Evolutionary conservation across 805 yeast species (phyloP), one percentile per base, ranked within the genome.

Genomic region (Scheffersomyces lignosus): DNA sequence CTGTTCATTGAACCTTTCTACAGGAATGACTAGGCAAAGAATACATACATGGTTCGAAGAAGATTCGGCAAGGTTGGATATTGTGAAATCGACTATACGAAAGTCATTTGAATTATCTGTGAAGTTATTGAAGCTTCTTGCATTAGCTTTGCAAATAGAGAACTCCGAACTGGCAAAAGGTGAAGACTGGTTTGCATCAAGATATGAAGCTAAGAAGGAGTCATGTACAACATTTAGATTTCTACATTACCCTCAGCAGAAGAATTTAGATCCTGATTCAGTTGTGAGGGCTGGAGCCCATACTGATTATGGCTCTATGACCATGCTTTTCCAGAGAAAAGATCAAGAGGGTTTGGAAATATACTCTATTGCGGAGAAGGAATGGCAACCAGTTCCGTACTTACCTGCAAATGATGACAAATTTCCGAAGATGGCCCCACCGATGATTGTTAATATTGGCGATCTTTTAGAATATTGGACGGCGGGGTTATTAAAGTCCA

Each of bases 391-490:
- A 2, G 90, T 85, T 8, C 89, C 89, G 3, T 83, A 65, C 47
- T 75, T 82, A 5, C 54, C 51, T 2, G 44, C 53, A 12, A 41
- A 47, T 30, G 20, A 29, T 3, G 52, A 62, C 1, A 58, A 57
- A 38, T 50, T 37, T 27, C 47, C 54, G 1, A 54, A 49, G 5
- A 39, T 43, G 42, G 70, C 71, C 0, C 83, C 95, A 3, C 95
- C 95, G 3, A 66, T 86, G 14, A 78, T 86, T 22, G 87, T 87
- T 18, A 86, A 86, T 53, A 82, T 87, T 48, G 91, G 82, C 3
- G 95, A 87, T 58, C 81, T 80, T 45, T 64, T 86, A 40, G 76
- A 84, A 37, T 83, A 81, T 54, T 87, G 95, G 95, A 83, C 95
- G 0, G 83, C 82, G 15, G 89, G 89, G 1, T 60, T 82, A 16